phyloP scores from a whole-genome alignment of 345 rosid species.

The Euphorbia peplus region DNA sequence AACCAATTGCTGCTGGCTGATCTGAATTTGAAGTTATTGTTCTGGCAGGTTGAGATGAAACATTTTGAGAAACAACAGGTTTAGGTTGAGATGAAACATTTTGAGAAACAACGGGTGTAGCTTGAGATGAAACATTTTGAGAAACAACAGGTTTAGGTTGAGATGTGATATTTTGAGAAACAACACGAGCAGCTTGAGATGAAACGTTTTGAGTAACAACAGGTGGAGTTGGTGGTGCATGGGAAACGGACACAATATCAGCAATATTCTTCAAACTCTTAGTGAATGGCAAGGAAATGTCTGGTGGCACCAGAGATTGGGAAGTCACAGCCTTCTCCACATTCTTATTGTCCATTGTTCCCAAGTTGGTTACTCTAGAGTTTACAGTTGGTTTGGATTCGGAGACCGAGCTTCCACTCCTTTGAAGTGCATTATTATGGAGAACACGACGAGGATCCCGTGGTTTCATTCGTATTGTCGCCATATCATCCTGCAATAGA shows the following conservation, averaged over 20 bases:
- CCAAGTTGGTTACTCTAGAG: conserved; percentile 27
- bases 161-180: too few relatives aligned
- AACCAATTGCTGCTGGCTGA: conserved; percentile 32
- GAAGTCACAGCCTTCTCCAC: conserved; percentile 32
- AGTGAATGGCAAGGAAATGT: conserved; percentile 61
- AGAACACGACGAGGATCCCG: conserved; percentile 96
- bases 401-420: conserved; percentile 39
- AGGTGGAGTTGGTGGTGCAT: conserved; percentile 32
- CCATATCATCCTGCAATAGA: conserved; percentile 59
- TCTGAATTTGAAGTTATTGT: conserved; percentile 30
- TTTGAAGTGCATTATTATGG: conserved; percentile 58
- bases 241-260: conserved; percentile 55
- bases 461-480: conserved; percentile 86
- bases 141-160: conserved; percentile 26
- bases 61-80: background rate
- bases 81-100: background rate
- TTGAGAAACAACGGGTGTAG: conserved; percentile 21
- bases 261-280: conserved; percentile 64
- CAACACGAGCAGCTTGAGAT: conserved; percentile 5
- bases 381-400: conserved; percentile 46
- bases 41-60: conserved; percentile 35
- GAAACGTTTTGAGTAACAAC: too few relatives aligned
- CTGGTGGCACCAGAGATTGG: conserved; percentile 42
- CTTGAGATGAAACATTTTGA: conserved; percentile 29
- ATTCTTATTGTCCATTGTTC: conserved; percentile 32